Evolutionary conservation across 495 filamentous ascomycete genomes (phyloP).

Genomic region (Penicillium fimorum): DNA sequence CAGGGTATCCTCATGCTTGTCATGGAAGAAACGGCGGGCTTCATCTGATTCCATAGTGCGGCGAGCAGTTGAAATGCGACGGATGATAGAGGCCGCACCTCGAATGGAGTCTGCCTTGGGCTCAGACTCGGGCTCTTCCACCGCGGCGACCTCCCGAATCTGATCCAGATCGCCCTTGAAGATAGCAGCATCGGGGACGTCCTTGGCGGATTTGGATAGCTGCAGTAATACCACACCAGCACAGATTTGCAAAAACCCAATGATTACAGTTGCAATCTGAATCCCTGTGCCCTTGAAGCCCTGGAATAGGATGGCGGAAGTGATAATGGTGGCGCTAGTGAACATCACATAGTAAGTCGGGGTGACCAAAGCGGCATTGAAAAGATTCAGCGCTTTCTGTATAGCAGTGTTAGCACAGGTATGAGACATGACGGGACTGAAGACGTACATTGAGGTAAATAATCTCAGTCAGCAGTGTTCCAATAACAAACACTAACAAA

Average conservation of each 20-base stretch:
- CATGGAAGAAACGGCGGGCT: slow-evolving; percentile 72
- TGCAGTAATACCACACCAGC: slow-evolving; percentile 93
- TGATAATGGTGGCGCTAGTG: slow-evolving; percentile 90
- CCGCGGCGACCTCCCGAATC: slow-evolving; percentile 88
- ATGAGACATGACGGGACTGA: neutral
- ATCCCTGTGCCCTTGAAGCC: slow-evolving; percentile 86
- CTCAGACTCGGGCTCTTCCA: slow-evolving; percentile 91
- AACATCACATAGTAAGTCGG: slow-evolving; percentile 99
- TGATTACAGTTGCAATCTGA: slow-evolving; percentile 82
- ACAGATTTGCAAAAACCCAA: slow-evolving; percentile 95
- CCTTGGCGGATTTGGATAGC: slow-evolving; percentile 96
- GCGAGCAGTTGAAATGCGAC: slow-evolving; percentile 73
- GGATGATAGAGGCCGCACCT: slow-evolving; percentile 84
- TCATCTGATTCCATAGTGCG: slow-evolving; percentile 81
- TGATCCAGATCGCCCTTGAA: slow-evolving; percentile 94
- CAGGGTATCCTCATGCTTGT: slow-evolving; percentile 67
- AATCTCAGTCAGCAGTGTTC: slow-evolving; percentile 87
- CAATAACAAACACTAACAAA: slow-evolving; percentile 83
- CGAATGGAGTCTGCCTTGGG: slow-evolving; percentile 96
- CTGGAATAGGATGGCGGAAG: slow-evolving; percentile 86
- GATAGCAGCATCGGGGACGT: slow-evolving; percentile 90
- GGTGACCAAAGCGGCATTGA: slow-evolving; percentile 95
- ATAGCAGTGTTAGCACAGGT: slow-evolving; percentile 26
- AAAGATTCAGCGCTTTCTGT: slow-evolving; percentile 97
- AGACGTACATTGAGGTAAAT: slow-evolving; percentile 87